These are phyloP conservation scores for Cyberlindnera meyerae DNA, from an alignment of 805 yeast genomes.

Conservation along the genomic window DNA sequence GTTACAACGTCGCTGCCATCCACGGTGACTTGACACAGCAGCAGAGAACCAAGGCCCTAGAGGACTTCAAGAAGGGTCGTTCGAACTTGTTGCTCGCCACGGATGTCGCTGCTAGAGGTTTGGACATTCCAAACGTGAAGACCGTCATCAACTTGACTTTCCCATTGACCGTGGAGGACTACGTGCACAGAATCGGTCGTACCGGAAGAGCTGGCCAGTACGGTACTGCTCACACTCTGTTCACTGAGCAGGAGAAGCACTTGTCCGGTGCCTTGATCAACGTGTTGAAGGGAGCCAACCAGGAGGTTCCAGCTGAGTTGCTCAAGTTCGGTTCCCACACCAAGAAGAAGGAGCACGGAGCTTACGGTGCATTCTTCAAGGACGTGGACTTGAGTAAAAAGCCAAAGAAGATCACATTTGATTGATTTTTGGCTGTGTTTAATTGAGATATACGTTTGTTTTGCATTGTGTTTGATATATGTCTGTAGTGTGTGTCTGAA, in stretches of 20 bases:
- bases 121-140: constrained; percentile 96
- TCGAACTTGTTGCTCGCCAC: constrained; percentile 83
- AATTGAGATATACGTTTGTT: no score
- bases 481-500: no score
- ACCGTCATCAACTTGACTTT: constrained; percentile 91
- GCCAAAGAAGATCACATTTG: constrained; percentile 83
- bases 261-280: constrained; percentile 91
- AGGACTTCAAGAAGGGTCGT: constrained; percentile 76
- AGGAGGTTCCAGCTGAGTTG: constrained; percentile 91
- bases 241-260: constrained; percentile 96
- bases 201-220: constrained; percentile 97
- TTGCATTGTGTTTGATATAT: no score
- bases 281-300: constrained; percentile 89
- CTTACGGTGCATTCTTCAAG: constrained; percentile 97
- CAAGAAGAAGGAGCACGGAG: constrained; percentile 94
- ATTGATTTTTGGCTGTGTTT: constrained; percentile 4
- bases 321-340: constrained; percentile 96
- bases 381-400: constrained; percentile 84
- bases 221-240: constrained; percentile 91
- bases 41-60: constrained; percentile 86
- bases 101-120: constrained; percentile 97
- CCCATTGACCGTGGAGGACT: constrained; percentile 95
- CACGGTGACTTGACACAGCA: constrained; percentile 94
- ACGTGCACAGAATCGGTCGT: constrained; percentile 96
- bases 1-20: constrained; percentile 82